Evolutionary conservation across 495 filamentous ascomycete genomes (phyloP), one percentile per base, ranked within the genome.

Genomic region (Penicillium crystallinum): DNA sequence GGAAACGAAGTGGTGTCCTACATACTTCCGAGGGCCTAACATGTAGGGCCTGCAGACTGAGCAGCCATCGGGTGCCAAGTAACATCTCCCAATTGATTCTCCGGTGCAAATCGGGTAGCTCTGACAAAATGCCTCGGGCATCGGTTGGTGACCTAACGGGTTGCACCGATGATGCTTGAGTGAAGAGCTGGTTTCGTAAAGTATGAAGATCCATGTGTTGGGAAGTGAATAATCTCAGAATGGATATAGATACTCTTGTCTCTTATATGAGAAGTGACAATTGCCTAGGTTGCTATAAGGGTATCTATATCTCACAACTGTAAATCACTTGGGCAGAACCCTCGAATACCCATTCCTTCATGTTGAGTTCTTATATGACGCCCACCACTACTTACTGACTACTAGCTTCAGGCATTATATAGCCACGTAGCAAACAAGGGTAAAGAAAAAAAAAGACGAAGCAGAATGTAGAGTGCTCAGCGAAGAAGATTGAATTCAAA

Each of bases 401-500:
- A 35, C 3, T 35, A 14, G 33, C 3, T n/a, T n/a, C 15, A 22
- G 22, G 4, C 37, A 17, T 5, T 6, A 17, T 1, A 6, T 15
- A n/a, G n/a, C 12, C 12, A 40, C n/a, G 1, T 10, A 23, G 23
- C 3, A 12, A 27, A 27, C 15, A 43, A n/a, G 5, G 23, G 17
- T 27, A 4, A 31, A 11, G 8, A 10, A 46, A 22, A 3, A 18
- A 42, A 43, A 42, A 18, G 15, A 22, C 15, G 21, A 46, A 19
- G 18, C 2, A 8, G 6, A 46, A 35, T 23, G 6, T 3, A 27
- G 7, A 23, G 21, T 46, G 37, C 46, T 15, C 22, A 41, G 52
- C 27, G 39, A 55, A 53, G 36, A 25, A 45, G 38, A 43, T 57
- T 36, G 53, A 54, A 59, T 62, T 63, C 31, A 57, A 52, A 42